These are phyloP conservation scores for Mycena floridula DNA, from an alignment of 768 basidiomycete species.

Conservation along the genomic window DNA sequence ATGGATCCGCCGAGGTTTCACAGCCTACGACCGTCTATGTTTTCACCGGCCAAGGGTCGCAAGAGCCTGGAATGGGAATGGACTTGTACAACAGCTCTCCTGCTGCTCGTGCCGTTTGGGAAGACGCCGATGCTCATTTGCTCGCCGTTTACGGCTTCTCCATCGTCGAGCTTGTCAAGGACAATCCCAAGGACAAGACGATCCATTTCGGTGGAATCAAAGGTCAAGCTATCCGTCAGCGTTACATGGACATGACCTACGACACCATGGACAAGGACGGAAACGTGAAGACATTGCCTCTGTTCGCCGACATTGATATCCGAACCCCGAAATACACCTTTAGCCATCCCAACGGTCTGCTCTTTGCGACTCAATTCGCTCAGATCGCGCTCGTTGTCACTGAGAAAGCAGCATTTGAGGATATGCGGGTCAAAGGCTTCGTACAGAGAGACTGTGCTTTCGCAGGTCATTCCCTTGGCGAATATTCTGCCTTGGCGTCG, in stretches of 20 bases:
- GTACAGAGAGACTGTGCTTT: slow-evolving; percentile 91
- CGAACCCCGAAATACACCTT: slow-evolving; percentile 98
- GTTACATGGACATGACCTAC: slow-evolving; percentile 99
- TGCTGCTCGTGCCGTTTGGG: slow-evolving; percentile 96
- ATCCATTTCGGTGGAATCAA: slow-evolving; percentile 99
- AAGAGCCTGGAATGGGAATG: slow-evolving; percentile 99
- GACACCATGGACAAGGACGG: slow-evolving; percentile 97
- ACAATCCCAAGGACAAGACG: slow-evolving; percentile 97
- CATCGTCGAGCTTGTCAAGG: slow-evolving; percentile 97
- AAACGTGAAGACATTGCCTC: slow-evolving; percentile 89
- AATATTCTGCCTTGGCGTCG: slow-evolving; percentile 96
- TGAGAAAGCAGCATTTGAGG: slow-evolving; percentile 97
- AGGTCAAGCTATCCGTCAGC: slow-evolving; percentile 94
- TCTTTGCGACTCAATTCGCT: slow-evolving; percentile 97
- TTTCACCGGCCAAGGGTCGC: slow-evolving; percentile 98
- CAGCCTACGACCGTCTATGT: slow-evolving; percentile 93
- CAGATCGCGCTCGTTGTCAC: slow-evolving; percentile 98
- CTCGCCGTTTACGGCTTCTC: slow-evolving; percentile 97
- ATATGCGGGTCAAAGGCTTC: slow-evolving; percentile 94
- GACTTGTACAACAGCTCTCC: slow-evolving; percentile 91
- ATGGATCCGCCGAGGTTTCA: slow-evolving; percentile 88
- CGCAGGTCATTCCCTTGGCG: slow-evolving; percentile 96
- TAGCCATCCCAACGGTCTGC: slow-evolving; percentile 89
- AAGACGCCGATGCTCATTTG: slow-evolving; percentile 89
- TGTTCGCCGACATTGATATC: slow-evolving; percentile 92